Evolutionary conservation across 192 early-diverging fungal species (phyloP).

Genomic region (Ramicandelaber brevisporus): DNA sequence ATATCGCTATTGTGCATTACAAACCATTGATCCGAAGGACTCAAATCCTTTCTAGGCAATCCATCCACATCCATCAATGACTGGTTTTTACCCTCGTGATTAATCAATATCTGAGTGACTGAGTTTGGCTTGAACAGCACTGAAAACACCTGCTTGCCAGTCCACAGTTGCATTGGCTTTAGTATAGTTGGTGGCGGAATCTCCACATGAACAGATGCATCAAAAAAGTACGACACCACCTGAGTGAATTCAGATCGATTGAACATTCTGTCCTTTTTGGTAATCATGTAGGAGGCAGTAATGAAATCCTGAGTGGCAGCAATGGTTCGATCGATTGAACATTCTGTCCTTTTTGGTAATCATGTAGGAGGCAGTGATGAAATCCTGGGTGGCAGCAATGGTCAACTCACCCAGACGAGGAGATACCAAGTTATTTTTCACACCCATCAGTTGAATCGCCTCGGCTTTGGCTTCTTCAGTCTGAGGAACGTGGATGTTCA

Average conservation of each 20-base stretch:
- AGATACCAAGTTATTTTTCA: conserved; percentile 90
- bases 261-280: conserved; percentile 85
- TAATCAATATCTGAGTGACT: conserved; percentile 35
- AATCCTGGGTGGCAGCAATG: conserved; percentile 99
- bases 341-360: conserved; percentile 82
- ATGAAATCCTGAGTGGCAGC: conserved; percentile 99
- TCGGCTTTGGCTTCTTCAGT: conserved; percentile 96
- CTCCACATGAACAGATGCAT: conserved; percentile 60
- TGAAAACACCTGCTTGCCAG: conserved; percentile 87
- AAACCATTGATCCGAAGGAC: conserved; percentile 71
- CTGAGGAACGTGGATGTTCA: conserved; percentile 99
- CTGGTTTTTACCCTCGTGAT: conserved; percentile 72
- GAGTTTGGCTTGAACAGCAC: conserved; percentile 71
- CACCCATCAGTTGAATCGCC: conserved; percentile 87
- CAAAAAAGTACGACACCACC: conserved; percentile 76
- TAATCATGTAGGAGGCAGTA: conserved; percentile 80
- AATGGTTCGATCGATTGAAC: conserved; percentile 88
- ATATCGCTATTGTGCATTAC: conserved; percentile 86
- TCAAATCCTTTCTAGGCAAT: conserved; percentile 69
- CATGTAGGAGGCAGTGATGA: conserved; percentile 88
- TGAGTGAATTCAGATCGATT: conserved; percentile 79
- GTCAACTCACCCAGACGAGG: conserved; percentile 95
- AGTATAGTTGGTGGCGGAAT: conserved; percentile 78
- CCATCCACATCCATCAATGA: too few species aligned
- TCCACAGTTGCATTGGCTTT: conserved; percentile 83